Evolutionary conservation across 495 filamentous ascomycete genomes (phyloP), one percentile per base, ranked within the genome.

Genomic region (Aspergillus taichungensis): DNA sequence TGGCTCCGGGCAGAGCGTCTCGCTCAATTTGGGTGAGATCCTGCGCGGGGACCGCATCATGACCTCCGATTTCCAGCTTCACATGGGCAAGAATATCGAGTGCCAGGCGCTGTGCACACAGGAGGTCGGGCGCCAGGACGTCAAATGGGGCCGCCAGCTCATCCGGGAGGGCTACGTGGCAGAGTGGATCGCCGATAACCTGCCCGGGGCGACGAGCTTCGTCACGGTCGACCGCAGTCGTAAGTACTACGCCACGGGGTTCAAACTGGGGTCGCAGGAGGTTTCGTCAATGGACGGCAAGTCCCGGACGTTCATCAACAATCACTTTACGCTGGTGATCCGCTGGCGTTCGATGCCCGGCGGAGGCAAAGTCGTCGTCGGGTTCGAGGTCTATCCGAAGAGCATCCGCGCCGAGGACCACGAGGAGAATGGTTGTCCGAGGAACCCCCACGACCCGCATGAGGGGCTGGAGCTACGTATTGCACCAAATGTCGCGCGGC

Each of bases 131-230:
- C 71, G 79, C 24, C 69, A 71, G 14, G 84, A 80, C 41, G 63
- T 95, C 43, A 79, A 82, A 57, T 75, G 79, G 59, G 87, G 84
- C 6, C 78, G 76, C 39, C 71, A 89, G 46, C 67, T 96, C 51
- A 82, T 95, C 36, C 76, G 74, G 47, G 78, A 89, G 43, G 88
- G 88, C 34, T 95, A 94, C 61, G 85, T 94, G 34, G 84, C 82
- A 3, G 90, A 96, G 62, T 96, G 90, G 90, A 96, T 96, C 54
- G 87, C 91, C 35, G 90, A 96, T 61, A 96, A 96, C 49, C 72
- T 96, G 24, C 90, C 90, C 8, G 90, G 90, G 6, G 90, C 90
- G 34, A 95, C 90, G 4, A 89, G 83, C 57, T 96, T 95, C 55
- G 88, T 95, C 36, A 94, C 87, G 0, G 83, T 87, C 10, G 90